Base-by-base conservation (phyloP, 2,329 filamentous ascomycete genomes). In the Diaporthe citri region DNA sequence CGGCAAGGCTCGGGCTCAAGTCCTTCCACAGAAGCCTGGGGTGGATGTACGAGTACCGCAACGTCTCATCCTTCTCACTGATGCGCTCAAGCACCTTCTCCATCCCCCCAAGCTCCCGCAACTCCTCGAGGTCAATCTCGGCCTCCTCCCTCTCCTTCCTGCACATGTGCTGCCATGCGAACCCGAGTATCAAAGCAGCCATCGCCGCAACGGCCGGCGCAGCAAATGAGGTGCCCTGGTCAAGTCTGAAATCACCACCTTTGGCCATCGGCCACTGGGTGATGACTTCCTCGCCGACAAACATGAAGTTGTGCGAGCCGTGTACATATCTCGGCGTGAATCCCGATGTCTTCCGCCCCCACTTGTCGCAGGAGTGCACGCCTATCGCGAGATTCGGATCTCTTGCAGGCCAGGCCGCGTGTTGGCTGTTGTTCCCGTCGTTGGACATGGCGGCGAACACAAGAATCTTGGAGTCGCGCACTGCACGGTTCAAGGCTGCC, bases 401-500 rank as follows among this genome's bases (percentile, higher is more conserved):
- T 12, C 15, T 9, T 13, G 64, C 64, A 2, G 64, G 48, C 64
- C 64, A 69, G 13, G 46, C 46, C 25, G 64, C 34, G 48, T 13
- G 8, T 7, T 36, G 13, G 34, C 48, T 28, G 34, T 52, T 52
- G 34, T 52, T 52, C 3, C 64, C 64, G 13, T 39, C 46, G 46
- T 67, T 67, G 22, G 64, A 67, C 64, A 67, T 67, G n/a, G 64
- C 64, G 10, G 62, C 31, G 8, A 67, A 67, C 20, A 67, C 46
- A 8, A 67, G 62, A 0, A 67, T 36, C 22, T 20, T 67, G 2
- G 62, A 51, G 46, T 25, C 17, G 28, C 31, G 28, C 31, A 36
- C 62, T 3, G 46, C 31, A 7, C 25, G 28, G 6, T 28, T 13
- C 22, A 67, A 7, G 1, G 64, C 46, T 13, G 64, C 31, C 34